Evolutionary conservation across 495 filamentous ascomycete genomes (phyloP).

Genomic region (Aspergillus taichungensis): DNA sequence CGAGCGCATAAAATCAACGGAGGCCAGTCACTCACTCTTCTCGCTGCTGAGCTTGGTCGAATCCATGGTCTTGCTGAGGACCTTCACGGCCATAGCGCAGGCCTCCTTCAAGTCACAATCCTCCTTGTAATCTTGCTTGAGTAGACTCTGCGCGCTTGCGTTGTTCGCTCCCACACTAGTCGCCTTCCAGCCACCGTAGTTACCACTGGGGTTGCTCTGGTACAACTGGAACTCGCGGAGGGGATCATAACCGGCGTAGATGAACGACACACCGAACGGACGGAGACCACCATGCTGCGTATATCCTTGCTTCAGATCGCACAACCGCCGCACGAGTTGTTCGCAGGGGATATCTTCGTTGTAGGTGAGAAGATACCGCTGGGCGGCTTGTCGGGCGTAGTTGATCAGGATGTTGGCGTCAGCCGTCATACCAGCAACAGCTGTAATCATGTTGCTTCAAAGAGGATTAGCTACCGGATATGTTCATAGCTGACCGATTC

Average conservation of each 20-base stretch:
- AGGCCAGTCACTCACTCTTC: conserved; percentile 63
- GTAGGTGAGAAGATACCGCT: conserved; percentile 96
- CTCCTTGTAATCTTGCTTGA: conserved; percentile 99
- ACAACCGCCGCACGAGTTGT: conserved; percentile 92
- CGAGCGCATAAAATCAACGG: not conserved
- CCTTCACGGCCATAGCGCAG: conserved; percentile 95
- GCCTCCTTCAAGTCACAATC: conserved; percentile 93
- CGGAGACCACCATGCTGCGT: conserved; percentile 97
- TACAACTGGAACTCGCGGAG: conserved; percentile 97
- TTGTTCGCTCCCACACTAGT: conserved; percentile 98
- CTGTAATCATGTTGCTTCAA: conserved; percentile 97
- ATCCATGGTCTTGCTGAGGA: conserved; percentile 99
- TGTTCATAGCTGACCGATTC: not conserved
- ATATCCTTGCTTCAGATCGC: conserved; percentile 98
- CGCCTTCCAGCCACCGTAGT: conserved; percentile 99
- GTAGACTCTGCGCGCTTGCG: conserved; percentile 88
- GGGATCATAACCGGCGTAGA: conserved; percentile 96
- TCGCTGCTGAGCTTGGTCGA: conserved; percentile 96
- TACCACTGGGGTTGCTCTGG: conserved; percentile 98
- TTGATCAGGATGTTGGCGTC: conserved; percentile 99
- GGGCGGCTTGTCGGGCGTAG: conserved; percentile 92
- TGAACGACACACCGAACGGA: conserved; percentile 98
- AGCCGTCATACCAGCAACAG: conserved; percentile 97
- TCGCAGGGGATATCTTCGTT: conserved; percentile 99
- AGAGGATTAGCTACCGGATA: conserved; percentile 10